Percentiles rank a stretch among this genome's conserved stretches.
phyloP scores from a whole-genome alignment of 2,329 filamentous ascomycete genomes.

The Teratosphaeria pseudoeucalypti region DNA sequence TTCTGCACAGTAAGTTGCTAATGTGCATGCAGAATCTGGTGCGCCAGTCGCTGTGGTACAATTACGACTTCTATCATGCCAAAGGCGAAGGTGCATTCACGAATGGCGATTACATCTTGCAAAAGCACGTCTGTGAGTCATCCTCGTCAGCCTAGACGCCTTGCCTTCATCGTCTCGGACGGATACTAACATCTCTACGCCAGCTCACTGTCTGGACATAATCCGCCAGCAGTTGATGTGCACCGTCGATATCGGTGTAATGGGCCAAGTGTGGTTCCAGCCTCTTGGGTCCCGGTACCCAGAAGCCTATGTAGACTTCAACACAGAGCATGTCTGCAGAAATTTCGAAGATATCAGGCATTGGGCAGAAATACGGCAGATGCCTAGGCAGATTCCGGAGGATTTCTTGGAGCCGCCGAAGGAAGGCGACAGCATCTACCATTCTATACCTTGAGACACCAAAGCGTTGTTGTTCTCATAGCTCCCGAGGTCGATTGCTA shows the following conservation, averaged over 20 bases:
- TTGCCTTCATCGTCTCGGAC: no score
- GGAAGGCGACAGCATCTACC: conserved; percentile 22
- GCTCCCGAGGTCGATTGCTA: neutral
- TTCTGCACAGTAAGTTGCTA: neutral
- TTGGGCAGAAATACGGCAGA: conserved; percentile 47
- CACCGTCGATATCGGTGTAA: conserved; percentile 48
- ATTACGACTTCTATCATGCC: conserved; percentile 47
- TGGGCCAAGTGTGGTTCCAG: conserved; percentile 52
- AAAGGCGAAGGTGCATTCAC: conserved; percentile 43
- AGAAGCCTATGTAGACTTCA: conserved; percentile 50
- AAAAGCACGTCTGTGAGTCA: conserved; percentile 47
- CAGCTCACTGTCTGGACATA: conserved; percentile 51
- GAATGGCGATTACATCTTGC: conserved; percentile 46
- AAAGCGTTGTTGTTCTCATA: neutral
- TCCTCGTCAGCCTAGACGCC: neutral
- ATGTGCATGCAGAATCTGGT: conserved; percentile 41
- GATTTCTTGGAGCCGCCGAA: conserved; percentile 35
- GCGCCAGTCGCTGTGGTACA: conserved; percentile 49
- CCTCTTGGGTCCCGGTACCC: conserved; percentile 25
- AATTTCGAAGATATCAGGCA: conserved; percentile 44
- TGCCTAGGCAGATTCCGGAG: conserved; percentile 33
- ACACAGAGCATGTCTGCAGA: conserved; percentile 49
- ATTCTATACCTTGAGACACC: conserved; percentile 1
- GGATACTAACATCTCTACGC: neutral
- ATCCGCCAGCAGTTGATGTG: conserved; percentile 55